Evolutionary conservation across 179 eudicot genomes (phyloP).

Genomic region (Camellia oleifera): DNA sequence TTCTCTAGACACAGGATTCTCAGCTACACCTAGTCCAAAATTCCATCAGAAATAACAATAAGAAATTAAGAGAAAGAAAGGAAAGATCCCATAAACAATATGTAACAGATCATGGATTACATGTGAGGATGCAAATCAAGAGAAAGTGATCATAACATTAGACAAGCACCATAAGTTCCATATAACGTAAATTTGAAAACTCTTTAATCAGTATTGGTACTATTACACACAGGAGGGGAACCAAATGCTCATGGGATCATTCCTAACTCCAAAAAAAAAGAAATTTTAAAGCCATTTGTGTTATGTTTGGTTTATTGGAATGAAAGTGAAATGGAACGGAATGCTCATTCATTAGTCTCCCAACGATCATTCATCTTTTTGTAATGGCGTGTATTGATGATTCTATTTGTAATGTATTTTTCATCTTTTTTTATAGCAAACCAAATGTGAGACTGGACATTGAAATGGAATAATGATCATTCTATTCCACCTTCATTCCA

Average conservation of each 20-base stretch:
- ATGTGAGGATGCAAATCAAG: background rate
- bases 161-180: background rate
- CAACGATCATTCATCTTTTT: too few relatives aligned
- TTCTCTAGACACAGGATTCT: constrained; percentile 34
- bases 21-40: constrained; percentile 42
- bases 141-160: background rate
- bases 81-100: background rate
- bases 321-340: too few relatives aligned
- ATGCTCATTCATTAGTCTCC: too few relatives aligned
- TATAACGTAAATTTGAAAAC: background rate
- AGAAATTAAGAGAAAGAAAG: constrained; percentile 5
- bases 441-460: too few relatives aligned
- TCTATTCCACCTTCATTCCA: too few relatives aligned
- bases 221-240: background rate
- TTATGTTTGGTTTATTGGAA: too few relatives aligned
- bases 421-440: too few relatives aligned
- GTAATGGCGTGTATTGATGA: too few relatives aligned
- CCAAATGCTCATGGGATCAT: background rate
- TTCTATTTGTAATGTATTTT: too few relatives aligned
- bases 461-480: too few relatives aligned
- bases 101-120: background rate
- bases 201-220: background rate
- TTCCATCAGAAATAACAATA: constrained; percentile 15
- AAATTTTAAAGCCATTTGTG: background rate
- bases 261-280: background rate